Evolutionary conservation across 148 eudicot genomes (phyloP).

Genomic region (Persicaria maculosa): DNA sequence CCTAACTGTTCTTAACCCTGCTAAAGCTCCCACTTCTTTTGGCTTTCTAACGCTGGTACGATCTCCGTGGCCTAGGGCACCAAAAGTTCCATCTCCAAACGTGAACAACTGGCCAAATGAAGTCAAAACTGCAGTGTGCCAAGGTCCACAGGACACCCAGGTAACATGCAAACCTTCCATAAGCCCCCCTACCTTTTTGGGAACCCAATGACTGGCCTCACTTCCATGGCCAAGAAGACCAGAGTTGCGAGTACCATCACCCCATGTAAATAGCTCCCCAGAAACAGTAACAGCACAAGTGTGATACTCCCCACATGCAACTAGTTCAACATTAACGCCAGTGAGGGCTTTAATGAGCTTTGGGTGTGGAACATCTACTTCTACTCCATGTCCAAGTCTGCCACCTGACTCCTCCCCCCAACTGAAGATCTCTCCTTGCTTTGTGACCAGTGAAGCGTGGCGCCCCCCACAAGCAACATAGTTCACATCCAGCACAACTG

Average conservation of each 20-base stretch:
- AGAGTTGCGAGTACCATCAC: conserved; percentile 55
- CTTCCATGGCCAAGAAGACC: conserved; percentile 81
- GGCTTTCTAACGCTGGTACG: conserved; percentile 43
- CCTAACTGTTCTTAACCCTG: conserved; percentile 42
- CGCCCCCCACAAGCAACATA: conserved; percentile 65
- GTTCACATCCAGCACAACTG: conserved; percentile 68
- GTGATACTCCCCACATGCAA: conserved; percentile 84
- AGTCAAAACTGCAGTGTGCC: conserved; percentile 82
- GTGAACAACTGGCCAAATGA: conserved; percentile 71
- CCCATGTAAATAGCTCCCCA: conserved; percentile 92
- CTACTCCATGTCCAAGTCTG: conserved; percentile 93
- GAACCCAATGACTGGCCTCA: conserved; percentile 63
- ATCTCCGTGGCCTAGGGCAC: conserved; percentile 87
- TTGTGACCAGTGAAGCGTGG: conserved; percentile 75
- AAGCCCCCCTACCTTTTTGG: conserved; percentile 59
- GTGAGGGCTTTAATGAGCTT: conserved; percentile 53
- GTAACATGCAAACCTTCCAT: conserved; percentile 62
- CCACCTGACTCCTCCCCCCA: conserved; percentile 94
- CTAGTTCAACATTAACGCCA: conserved; percentile 49
- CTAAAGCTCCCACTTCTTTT: conserved; percentile 62
- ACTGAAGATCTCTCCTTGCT: conserved; percentile 82
- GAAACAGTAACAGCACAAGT: conserved; percentile 73
- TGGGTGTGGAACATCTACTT: conserved; percentile 62
- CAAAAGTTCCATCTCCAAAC: conserved; percentile 95
- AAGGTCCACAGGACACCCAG: conserved; percentile 75